Evolutionary conservation across 306 rosid species (phyloP), one percentile per base, ranked within the genome.

Genomic region (Castanea mollissima): DNA sequence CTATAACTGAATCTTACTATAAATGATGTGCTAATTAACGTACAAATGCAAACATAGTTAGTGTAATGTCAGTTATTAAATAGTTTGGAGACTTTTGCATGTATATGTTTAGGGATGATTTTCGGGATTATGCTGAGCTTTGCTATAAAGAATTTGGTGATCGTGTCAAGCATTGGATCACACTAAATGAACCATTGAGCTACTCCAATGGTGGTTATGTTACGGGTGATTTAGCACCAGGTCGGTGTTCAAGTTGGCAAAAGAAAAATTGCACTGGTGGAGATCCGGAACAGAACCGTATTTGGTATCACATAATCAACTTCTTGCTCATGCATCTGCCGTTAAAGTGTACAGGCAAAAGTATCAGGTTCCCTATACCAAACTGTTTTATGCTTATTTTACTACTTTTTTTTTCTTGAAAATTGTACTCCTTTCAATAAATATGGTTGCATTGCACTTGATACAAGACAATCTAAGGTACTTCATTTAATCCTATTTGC

Each of bases 251-350:
- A 0, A 15, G 55, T 1, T 87, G 86, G 92, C 54, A 59, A 1
- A 74, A 79, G 3, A 80, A 56, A 0, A 89, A 87, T 5, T 87
- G 93, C 81, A 81, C 51, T 0, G 85, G 86, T 2, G 92, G 92
- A 9, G 83, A 89, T 77, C 90, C 1, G 83, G 57, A 2, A 81
- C 63, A 0, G 91, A 89, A 69, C 92, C 92, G 2, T 88, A 88
- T 56, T 0, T 88, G 15, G 89, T 77, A 15, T 4, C 85, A 11
- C 94, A 90, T 23, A 3, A 86, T 46, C 83, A 63, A 6, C 79
- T 87, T 58, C 87, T 87, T 44, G 78, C 93, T 80, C 91, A 89
- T 89, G 92, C 90, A 21, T 68, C 80, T 4, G 85, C 78, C 0
- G 89, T 83, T 51, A 13, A 85, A 11, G 52, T 84, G 19, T 89